These are phyloP conservation scores for Ogataea trehalophila DNA, from an alignment of 805 yeast species.

Conservation along the genomic window DNA sequence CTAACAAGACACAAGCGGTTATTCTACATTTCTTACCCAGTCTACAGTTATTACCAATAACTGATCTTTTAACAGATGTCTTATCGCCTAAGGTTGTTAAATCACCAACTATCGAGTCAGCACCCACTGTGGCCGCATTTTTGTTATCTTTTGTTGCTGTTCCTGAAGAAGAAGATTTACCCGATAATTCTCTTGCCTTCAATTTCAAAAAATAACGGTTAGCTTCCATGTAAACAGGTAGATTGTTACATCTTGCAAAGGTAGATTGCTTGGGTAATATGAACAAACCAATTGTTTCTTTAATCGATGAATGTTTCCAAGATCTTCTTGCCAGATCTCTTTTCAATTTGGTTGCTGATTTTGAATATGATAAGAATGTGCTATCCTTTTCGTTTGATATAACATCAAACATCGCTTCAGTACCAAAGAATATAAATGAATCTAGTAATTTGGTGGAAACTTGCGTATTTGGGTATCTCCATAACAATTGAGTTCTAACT, in stretches of 20 bases:
- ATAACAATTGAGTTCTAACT: slow-evolving; percentile 79
- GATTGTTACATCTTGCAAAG: slow-evolving; percentile 74
- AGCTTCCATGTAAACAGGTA: slow-evolving; percentile 83
- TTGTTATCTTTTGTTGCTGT: slow-evolving; percentile 22
- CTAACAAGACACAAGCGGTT: slow-evolving; percentile 78
- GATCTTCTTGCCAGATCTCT: slow-evolving; percentile 88
- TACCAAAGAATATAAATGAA: slow-evolving; percentile 66
- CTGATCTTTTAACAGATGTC: slow-evolving; percentile 81
- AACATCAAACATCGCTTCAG: slow-evolving; percentile 46
- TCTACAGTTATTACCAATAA: slow-evolving; percentile 66
- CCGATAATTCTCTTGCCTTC: slow-evolving; percentile 41
- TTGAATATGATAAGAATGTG: slow-evolving; percentile 22
- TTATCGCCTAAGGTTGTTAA: slow-evolving; percentile 69
- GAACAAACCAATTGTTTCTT: slow-evolving; percentile 64
- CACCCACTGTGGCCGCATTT: slow-evolving; percentile 72
- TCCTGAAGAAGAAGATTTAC: slow-evolving; percentile 11
- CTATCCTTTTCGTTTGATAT: slow-evolving; percentile 34
- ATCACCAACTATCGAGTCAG: slow-evolving; percentile 76
- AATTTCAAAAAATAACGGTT: slow-evolving; percentile 70
- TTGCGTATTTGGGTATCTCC: slow-evolving; percentile 78
- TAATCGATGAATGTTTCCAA: slow-evolving; percentile 68
- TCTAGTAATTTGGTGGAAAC: slow-evolving; percentile 75
- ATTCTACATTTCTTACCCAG: slow-evolving; percentile 86
- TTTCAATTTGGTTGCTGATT: slow-evolving; percentile 61
- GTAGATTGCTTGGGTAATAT: slow-evolving; percentile 63